These are phyloP conservation scores for Fraxinus cuspidata DNA, from an alignment of 257 asterid species.

Conservation along the genomic window DNA sequence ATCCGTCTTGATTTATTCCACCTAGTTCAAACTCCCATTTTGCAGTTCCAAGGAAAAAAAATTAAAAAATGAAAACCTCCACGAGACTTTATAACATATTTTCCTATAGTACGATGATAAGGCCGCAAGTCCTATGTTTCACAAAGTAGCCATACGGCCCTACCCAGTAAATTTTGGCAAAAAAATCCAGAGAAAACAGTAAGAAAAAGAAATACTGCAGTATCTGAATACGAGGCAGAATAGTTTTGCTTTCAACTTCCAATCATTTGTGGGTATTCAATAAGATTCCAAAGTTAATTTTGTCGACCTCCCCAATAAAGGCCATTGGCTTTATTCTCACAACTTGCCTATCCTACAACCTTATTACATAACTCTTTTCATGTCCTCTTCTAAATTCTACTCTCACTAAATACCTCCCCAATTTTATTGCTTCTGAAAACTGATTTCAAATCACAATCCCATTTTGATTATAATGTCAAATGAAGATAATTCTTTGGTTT, in stretches of 20 bases:
- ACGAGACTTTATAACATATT: too few relatives aligned
- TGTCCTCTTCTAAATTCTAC: constrained; percentile 22
- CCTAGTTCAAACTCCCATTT: neutral
- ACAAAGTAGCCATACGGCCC: too few relatives aligned
- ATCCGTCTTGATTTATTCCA: neutral
- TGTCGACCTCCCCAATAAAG: constrained; percentile 46
- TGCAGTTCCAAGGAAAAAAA: neutral
- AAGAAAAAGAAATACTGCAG: neutral
- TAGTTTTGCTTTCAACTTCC: constrained; percentile 24
- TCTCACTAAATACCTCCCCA: constrained; percentile 12
- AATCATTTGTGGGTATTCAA: constrained; percentile 28
- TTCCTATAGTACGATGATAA: too few relatives aligned
- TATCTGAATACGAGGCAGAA: neutral
- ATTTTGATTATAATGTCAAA: constrained; percentile 23
- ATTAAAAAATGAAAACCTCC: neutral
- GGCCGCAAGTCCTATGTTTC: too few relatives aligned
- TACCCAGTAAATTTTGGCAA: too few relatives aligned
- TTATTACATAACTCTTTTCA: constrained; percentile 32
- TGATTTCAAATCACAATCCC: neutral
- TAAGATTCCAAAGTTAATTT: constrained; percentile 39
- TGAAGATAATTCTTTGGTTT: constrained; percentile 32
- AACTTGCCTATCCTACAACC: constrained; percentile 35
- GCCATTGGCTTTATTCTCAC: constrained; percentile 31
- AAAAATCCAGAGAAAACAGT: too few relatives aligned
- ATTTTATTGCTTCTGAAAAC: neutral